Evolutionary conservation across 2,329 filamentous ascomycete genomes (phyloP).

Genomic region (Botrytis galanthina): DNA sequence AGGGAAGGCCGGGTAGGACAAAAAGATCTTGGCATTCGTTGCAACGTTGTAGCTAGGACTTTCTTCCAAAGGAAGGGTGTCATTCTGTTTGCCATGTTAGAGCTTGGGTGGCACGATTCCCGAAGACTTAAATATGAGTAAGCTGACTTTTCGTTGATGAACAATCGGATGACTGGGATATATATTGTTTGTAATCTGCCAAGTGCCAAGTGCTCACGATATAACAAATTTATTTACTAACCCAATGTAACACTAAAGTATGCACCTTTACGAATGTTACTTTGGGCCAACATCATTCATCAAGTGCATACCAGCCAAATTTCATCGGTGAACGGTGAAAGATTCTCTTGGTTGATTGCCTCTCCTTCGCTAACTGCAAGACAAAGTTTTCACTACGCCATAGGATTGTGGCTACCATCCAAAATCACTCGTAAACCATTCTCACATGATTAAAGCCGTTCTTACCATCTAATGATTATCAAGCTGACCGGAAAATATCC

Average conservation of each 20-base stretch:
- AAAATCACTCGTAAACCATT: neutral
- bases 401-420: neutral
- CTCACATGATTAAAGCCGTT: too few species aligned
- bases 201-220: neutral
- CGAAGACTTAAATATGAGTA: neutral
- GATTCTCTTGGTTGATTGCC: neutral
- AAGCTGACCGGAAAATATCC: neutral
- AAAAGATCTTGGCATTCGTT: neutral
- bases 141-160: conserved; percentile 4
- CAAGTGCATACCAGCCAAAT: neutral
- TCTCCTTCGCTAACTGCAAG: neutral
- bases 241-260: neutral
- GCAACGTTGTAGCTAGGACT: neutral
- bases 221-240: neutral
- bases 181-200: too few species aligned
- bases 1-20: neutral
- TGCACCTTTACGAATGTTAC: neutral
- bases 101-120: neutral
- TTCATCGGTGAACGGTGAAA: neutral
- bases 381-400: neutral
- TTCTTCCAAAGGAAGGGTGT: too few species aligned
- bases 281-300: neutral
- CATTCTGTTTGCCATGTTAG: neutral
- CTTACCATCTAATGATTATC: neutral
- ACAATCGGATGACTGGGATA: neutral